phyloP scores from a whole-genome alignment of 352 stramenopile genomes.

The Globisporangium splendens region DNA sequence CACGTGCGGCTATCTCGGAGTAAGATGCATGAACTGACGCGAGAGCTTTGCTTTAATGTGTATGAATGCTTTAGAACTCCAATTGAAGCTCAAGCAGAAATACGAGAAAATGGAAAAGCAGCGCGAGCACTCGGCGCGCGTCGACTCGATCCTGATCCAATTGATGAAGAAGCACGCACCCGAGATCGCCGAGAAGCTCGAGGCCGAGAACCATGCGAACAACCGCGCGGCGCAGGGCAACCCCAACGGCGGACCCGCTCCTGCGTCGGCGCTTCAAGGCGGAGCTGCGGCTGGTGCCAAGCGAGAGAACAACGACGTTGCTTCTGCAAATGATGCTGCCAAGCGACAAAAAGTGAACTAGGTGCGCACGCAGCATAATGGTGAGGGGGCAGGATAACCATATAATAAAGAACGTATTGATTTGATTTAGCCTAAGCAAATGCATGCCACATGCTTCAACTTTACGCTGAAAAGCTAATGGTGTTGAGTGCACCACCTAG shows the following conservation, averaged over 20 bases:
- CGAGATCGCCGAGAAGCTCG: constrained; percentile 77
- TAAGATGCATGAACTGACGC: too few species aligned
- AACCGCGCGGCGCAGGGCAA: constrained; percentile 12
- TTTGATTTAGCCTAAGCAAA: neutral
- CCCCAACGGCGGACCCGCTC: constrained; percentile 1
- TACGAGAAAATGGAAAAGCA: constrained; percentile 87
- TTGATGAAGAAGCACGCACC: constrained; percentile 87
- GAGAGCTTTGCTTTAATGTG: too few species aligned
- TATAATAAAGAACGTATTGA: neutral
- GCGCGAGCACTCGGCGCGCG: constrained; percentile 75
- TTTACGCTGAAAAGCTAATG: too few species aligned
- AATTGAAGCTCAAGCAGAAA: constrained; percentile 86
- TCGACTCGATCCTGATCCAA: constrained; percentile 81
- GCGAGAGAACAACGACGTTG: constrained; percentile 17
- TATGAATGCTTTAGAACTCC: constrained; percentile 61
- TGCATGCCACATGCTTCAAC: too few species aligned
- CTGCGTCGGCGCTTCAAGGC: neutral
- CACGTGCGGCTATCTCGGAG: too few species aligned
- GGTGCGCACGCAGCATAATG: neutral
- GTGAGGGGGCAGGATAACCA: too few species aligned
- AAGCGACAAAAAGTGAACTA: constrained; percentile 71
- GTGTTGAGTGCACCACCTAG: too few species aligned
- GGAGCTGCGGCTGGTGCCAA: constrained; percentile 15
- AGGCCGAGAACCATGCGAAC: constrained; percentile 32
- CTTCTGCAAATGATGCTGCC: constrained; percentile 9